These are phyloP conservation scores for Loxodes magnus DNA, from an alignment of 73 alveolate species.

Conservation along the genomic window DNA sequence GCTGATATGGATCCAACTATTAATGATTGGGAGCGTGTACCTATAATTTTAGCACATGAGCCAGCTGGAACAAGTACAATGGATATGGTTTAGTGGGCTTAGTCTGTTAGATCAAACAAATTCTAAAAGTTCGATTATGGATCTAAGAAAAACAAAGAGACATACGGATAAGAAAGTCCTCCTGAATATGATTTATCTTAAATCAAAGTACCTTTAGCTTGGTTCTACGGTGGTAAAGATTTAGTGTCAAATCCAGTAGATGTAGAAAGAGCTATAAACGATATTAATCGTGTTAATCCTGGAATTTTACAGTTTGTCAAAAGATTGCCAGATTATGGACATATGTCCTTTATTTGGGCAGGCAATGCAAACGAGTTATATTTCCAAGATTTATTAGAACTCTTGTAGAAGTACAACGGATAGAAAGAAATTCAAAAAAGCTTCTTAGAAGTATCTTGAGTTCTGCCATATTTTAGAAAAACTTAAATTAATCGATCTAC, in stretches of 20 bases:
- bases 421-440: no score
- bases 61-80: constrained; percentile 93
- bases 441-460: no score
- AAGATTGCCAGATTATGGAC: no score
- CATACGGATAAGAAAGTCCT: constrained; percentile 72
- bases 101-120: constrained; percentile 32
- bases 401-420: no score
- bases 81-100: constrained; percentile 66
- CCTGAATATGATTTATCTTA: constrained; percentile 71
- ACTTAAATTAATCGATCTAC: no score
- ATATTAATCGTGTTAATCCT: no score
- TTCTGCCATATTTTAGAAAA: no score
- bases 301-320: no score
- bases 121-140: constrained; percentile 60
- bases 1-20: constrained; percentile 24
- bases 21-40: constrained; percentile 35
- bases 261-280: no score
- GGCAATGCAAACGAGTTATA: no score
- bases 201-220: constrained; percentile 42
- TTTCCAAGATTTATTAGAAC: no score
- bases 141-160: constrained; percentile 46
- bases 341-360: no score
- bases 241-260: constrained; percentile 25
- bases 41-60: constrained; percentile 65
- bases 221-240: constrained; percentile 37